phyloP scores from a whole-genome alignment of 2,329 filamentous ascomycete species.

The Arachnopeziza araneosa region DNA sequence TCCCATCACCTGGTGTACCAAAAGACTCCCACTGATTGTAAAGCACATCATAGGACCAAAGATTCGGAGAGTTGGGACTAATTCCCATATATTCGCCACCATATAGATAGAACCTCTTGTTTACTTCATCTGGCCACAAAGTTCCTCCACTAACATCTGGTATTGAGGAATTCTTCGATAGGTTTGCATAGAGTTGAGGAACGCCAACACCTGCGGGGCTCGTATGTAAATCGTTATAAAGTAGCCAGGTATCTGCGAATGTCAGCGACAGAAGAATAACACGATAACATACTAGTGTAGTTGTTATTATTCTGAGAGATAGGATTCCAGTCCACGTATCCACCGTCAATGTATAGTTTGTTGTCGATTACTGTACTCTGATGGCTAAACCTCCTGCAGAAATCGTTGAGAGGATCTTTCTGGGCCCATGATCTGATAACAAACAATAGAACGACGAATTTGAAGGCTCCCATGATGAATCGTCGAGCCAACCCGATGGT shows the following conservation, averaged over 20 bases:
- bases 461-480: neutral
- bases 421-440: constrained; percentile 30
- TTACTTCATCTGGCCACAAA: constrained; percentile 56
- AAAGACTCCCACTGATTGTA: constrained; percentile 50
- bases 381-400: constrained; percentile 51
- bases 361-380: constrained; percentile 55
- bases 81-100: constrained; percentile 49
- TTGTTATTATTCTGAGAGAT: constrained; percentile 43
- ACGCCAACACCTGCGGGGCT: constrained; percentile 33
- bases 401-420: constrained; percentile 48
- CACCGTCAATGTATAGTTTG: constrained; percentile 58
- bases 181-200: constrained; percentile 50
- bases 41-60: constrained; percentile 54
- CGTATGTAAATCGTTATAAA: constrained; percentile 51
- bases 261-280: neutral
- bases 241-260: constrained; percentile 44
- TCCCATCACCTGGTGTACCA: constrained; percentile 31
- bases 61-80: constrained; percentile 40
- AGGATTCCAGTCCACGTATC: constrained; percentile 50
- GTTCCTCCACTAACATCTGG: constrained; percentile 44
- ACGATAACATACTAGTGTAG: constrained; percentile 47
- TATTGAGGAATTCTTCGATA: constrained; percentile 53
- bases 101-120: constrained; percentile 58
- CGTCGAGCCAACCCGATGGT: neutral
- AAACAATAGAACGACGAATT: constrained; percentile 8